Evolutionary conservation across 2,329 filamentous ascomycete genomes (phyloP).

Genomic region (Fulvia fulva): DNA sequence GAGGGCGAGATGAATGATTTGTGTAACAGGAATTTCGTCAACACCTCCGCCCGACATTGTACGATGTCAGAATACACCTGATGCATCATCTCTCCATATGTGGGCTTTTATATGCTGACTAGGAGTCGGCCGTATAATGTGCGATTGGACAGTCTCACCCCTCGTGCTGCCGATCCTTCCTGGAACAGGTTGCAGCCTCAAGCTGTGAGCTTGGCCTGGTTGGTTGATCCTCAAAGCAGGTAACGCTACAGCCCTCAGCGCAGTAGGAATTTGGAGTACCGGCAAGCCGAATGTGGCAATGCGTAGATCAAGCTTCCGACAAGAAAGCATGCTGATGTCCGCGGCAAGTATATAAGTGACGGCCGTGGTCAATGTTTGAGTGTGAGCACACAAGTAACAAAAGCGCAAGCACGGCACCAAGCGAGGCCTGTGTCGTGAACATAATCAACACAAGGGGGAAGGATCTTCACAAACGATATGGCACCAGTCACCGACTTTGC

Average conservation of each 20-base stretch:
- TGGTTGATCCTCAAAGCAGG: neutral
- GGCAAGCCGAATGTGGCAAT: neutral
- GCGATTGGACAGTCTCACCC: neutral
- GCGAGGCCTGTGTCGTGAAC: too few relatives aligned
- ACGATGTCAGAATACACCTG: neutral
- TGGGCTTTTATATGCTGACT: neutral
- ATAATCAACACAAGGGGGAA: too few relatives aligned
- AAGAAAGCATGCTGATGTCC: neutral
- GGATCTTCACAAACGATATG: conserved; percentile 1
- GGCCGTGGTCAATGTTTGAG: neutral
- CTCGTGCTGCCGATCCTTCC: neutral
- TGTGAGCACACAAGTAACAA: neutral
- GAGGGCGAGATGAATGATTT: conserved; percentile 13
- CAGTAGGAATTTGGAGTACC: neutral
- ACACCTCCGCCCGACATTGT: neutral
- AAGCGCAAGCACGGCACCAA: neutral
- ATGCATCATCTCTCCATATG: neutral
- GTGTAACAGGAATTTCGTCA: conserved; percentile 38
- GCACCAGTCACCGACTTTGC: conserved; percentile 57
- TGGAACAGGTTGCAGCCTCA: neutral
- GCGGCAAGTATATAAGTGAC: neutral
- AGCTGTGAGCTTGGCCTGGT: neutral
- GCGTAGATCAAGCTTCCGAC: neutral
- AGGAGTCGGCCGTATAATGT: neutral
- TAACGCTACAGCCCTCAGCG: neutral